These are phyloP conservation scores for Dysphania ambrosioides DNA, from an alignment of 148 eudicot species.

Conservation along the genomic window DNA sequence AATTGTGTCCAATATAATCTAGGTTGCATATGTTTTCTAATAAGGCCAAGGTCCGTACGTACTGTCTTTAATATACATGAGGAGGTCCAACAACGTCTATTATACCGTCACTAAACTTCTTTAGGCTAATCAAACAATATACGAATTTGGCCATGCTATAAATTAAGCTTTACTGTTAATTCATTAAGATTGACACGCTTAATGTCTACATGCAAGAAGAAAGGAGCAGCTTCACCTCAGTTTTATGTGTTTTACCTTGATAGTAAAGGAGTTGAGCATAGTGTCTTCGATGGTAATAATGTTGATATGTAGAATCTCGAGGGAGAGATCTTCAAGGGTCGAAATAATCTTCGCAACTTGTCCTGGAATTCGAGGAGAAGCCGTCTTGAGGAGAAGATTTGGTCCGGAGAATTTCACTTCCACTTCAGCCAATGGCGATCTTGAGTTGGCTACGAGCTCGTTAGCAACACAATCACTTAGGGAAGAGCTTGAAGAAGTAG, in stretches of 20 bases:
- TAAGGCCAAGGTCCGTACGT: too few species aligned
- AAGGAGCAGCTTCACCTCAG: neutral
- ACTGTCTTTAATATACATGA: too few species aligned
- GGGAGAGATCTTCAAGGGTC: constrained; percentile 59
- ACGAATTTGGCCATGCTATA: too few species aligned
- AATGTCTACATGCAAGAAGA: neutral
- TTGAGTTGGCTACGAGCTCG: constrained; percentile 76
- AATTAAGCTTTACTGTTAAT: too few species aligned
- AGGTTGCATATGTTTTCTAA: too few species aligned
- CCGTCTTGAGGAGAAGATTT: constrained; percentile 65
- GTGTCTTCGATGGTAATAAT: constrained; percentile 65
- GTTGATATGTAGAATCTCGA: constrained; percentile 67
- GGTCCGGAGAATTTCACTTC: constrained; percentile 83
- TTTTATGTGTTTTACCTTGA: constrained; percentile 51
- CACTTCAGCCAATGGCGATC: constrained; percentile 71
- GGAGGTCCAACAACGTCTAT: too few species aligned
- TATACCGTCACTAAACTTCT: too few species aligned
- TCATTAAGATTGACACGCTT: too few species aligned
- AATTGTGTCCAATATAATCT: too few species aligned
- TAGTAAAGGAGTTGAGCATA: constrained; percentile 76
- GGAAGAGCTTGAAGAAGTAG: constrained; percentile 52
- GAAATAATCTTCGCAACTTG: constrained; percentile 70
- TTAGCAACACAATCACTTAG: constrained; percentile 35
- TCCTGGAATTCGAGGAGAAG: constrained; percentile 59
- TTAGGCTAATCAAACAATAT: too few species aligned